These are phyloP conservation scores for Diplodia sapinea DNA, from an alignment of 2,329 filamentous ascomycete genomes.

Conservation along the genomic window DNA sequence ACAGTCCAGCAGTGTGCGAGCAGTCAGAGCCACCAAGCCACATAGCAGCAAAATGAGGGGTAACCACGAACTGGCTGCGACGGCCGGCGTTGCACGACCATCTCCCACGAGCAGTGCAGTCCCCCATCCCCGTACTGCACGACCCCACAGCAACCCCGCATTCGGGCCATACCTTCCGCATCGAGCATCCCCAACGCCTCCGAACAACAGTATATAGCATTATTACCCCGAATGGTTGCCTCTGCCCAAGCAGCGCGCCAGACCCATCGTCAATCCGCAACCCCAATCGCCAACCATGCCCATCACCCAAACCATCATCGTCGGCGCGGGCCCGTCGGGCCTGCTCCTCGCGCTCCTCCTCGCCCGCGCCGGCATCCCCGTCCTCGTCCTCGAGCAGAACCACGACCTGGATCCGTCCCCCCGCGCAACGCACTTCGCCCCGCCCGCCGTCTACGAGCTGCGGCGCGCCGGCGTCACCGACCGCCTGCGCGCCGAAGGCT, in stretches of 20 bases:
- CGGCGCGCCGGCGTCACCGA: slow-evolving; percentile 61
- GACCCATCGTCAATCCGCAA: too few relatives aligned
- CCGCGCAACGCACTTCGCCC: slow-evolving; percentile 64
- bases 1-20: not conserved
- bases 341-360: slow-evolving; percentile 53
- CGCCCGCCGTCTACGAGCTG: slow-evolving; percentile 61
- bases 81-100: not conserved
- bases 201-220: not conserved
- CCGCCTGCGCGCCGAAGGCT: slow-evolving; percentile 48
- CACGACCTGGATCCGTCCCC: slow-evolving; percentile 61
- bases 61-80: not conserved
- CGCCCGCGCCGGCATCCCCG: slow-evolving; percentile 55
- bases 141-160: slow-evolving; percentile 15
- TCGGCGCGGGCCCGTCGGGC: slow-evolving; percentile 43
- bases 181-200: not conserved
- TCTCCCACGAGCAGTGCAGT: not conserved
- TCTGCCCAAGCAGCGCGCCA: too few relatives aligned
- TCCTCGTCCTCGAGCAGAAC: slow-evolving; percentile 59
- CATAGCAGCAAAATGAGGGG: not conserved
- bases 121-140: not conserved
- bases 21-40: not conserved
- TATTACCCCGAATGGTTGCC: too few relatives aligned
- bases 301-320: slow-evolving; percentile 34
- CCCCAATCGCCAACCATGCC: not conserved
- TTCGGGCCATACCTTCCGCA: not conserved